Conservation (phyloP, 2,329 filamentous ascomycete species). For the Cladosporium sp. region DNA sequence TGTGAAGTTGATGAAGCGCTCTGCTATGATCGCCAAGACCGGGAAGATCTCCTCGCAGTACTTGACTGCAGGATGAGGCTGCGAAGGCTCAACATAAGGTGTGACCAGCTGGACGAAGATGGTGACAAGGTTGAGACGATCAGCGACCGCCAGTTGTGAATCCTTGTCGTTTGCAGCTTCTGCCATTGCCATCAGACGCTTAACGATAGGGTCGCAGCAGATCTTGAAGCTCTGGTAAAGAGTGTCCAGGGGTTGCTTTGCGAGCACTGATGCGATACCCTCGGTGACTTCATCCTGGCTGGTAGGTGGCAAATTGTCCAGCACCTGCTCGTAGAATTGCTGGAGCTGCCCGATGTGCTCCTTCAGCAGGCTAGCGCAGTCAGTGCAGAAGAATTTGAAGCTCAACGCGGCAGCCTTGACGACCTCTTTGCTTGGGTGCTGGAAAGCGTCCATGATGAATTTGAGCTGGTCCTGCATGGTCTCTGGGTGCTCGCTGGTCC, state of each 20-base stretch:
- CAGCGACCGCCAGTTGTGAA: slow-evolving; percentile 84
- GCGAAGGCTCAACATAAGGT: slow-evolving; percentile 69
- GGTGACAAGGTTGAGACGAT: slow-evolving; percentile 89
- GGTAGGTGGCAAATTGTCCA: slow-evolving; percentile 78
- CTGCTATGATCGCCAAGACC: slow-evolving; percentile 79
- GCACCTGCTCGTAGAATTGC: slow-evolving; percentile 84
- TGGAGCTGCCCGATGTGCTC: slow-evolving; percentile 84
- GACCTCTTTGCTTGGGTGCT: slow-evolving; percentile 85
- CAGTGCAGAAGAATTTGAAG: slow-evolving; percentile 95
- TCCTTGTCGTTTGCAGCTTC: slow-evolving; percentile 81
- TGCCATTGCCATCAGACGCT: slow-evolving; percentile 81
- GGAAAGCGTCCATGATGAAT: slow-evolving; percentile 92
- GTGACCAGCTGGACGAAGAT: slow-evolving; percentile 79
- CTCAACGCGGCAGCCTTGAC: slow-evolving; percentile 87
- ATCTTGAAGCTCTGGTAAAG: slow-evolving; percentile 84
- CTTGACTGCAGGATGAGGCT: slow-evolving; percentile 87
- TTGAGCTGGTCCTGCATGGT: slow-evolving; percentile 90
- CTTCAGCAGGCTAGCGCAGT: slow-evolving; percentile 84
- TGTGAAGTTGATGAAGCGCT: slow-evolving; percentile 80
- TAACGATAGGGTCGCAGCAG: slow-evolving; percentile 88
- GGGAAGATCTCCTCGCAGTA: slow-evolving; percentile 96
- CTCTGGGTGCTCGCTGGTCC: slow-evolving; percentile 91
- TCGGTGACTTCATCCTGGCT: slow-evolving; percentile 97
- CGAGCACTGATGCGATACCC: slow-evolving; percentile 88
- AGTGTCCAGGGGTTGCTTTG: slow-evolving; percentile 77